Percentiles rank a stretch among this genome's conserved stretches.
phyloP scores from a whole-genome alignment of 805 yeast species.

The Metschnikowia hibisci region DNA sequence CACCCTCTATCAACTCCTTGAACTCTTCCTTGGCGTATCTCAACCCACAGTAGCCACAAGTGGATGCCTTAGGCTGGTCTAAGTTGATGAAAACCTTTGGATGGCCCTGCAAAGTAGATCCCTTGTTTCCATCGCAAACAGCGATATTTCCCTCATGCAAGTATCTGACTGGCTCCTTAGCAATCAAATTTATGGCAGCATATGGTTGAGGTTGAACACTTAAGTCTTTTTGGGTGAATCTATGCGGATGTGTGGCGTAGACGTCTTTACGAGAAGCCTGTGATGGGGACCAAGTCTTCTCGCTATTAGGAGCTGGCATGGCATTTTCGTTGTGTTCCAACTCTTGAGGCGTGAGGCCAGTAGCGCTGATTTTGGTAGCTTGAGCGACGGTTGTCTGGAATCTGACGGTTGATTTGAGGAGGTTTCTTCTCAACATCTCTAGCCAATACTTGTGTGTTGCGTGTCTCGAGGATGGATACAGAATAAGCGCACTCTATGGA shows the following conservation, averaged over 20 bases:
- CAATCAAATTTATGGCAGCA: constrained; percentile 81
- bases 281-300: constrained; percentile 63
- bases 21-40: constrained; percentile 57
- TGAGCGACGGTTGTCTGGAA: constrained; percentile 13
- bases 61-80: constrained; percentile 66
- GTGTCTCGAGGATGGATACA: not conserved
- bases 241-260: constrained; percentile 46
- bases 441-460: not conserved
- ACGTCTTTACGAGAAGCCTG: constrained; percentile 61
- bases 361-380: constrained; percentile 10
- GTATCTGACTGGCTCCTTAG: constrained; percentile 65
- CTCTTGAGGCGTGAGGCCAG: constrained; percentile 19
- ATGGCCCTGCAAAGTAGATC: constrained; percentile 68
- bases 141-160: constrained; percentile 56
- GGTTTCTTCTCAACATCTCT: constrained; percentile 9
- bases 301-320: constrained; percentile 75
- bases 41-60: constrained; percentile 81
- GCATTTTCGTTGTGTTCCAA: constrained; percentile 26
- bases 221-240: constrained; percentile 71
- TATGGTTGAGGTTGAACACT: constrained; percentile 70
- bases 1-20: constrained; percentile 36
- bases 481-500: constrained; percentile 7
- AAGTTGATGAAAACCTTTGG: constrained; percentile 79
- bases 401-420: constrained; percentile 10
- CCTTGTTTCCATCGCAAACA: constrained; percentile 78